These are phyloP conservation scores for Bauhinia variegata DNA, from an alignment of 306 rosid genomes.

Conservation along the genomic window DNA sequence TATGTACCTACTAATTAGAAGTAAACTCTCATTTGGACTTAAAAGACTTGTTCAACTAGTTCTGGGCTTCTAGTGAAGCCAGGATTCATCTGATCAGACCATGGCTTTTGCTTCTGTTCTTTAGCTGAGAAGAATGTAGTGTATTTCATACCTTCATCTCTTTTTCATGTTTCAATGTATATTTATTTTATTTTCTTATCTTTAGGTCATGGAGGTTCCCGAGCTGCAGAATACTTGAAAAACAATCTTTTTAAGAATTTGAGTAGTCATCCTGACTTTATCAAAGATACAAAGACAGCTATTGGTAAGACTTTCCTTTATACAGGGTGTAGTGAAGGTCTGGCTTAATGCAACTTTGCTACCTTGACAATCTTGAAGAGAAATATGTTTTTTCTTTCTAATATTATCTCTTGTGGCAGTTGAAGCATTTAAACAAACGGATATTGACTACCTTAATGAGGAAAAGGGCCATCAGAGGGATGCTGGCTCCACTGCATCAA, in stretches of 20 bases:
- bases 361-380: slow-evolving; percentile 31
- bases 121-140: slow-evolving; percentile 10
- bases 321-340: slow-evolving; percentile 16
- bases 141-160: slow-evolving; percentile 20
- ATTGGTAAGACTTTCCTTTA: slow-evolving; percentile 55
- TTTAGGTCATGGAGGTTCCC: slow-evolving; percentile 88
- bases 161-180: slow-evolving; percentile 11
- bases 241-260: slow-evolving; percentile 76
- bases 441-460: slow-evolving; percentile 76
- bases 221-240: slow-evolving; percentile 84
- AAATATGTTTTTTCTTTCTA: slow-evolving; percentile 23
- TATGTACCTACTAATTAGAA: neutral
- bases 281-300: slow-evolving; percentile 79
- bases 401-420: slow-evolving; percentile 48
- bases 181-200: slow-evolving; percentile 21
- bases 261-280: slow-evolving; percentile 74
- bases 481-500: slow-evolving; percentile 92
- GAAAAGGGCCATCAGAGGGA: slow-evolving; percentile 78
- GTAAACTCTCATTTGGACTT: neutral
- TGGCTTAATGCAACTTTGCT: slow-evolving; percentile 25
- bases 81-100: neutral
- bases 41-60: neutral
- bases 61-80: too few species aligned
- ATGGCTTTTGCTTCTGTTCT: slow-evolving; percentile 1
- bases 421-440: slow-evolving; percentile 82